Base-by-base conservation (phyloP, 352 stramenopile species). In the Phytophthora cajani region DNA sequence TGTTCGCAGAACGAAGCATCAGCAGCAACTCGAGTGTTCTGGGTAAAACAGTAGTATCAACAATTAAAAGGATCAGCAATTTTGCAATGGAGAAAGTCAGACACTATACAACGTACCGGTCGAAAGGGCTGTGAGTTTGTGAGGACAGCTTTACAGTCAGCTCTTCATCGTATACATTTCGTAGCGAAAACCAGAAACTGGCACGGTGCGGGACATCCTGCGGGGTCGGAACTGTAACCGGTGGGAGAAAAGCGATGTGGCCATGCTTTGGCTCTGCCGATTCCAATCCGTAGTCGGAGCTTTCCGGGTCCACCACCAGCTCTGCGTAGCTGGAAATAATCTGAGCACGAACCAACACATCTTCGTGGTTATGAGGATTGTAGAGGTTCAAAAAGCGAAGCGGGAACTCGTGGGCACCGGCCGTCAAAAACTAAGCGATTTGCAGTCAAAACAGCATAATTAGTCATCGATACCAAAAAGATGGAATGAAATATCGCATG, bases 151-250 rank as follows among this genome's bases (percentile, higher is more conserved):
- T 88, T 23, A 97, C 80, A 33, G 61, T 82, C 49, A 97, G 62
- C 19, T 94, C 88, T 80, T 95, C 87, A 52, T 97, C 90, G 68
- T 92, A 96, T 30, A 97, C 81, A 66, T 97, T 97, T 58, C 81
- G 84, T 21, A 97, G 47, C 17, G 85, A 91, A 66, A 95, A 93
- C 90, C 90, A 93, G 55, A 95, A 94, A 64, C 80, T 94, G 5
- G 82, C 80, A 52, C 80, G 84, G 19, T 89, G 71, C 2, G 69
- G 69, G 23, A 71, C 60, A 51, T 95, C 87, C 19, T 78, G 66
- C 12, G 75, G 69, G 23, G 88, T 84, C 21, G 90, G 90, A 6
- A 96, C 78, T 7, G 82, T 89, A 3, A 96, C 69, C 47, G 88
- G 87, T 38, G 88, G 84, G 14, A 97, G 71, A 36, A 89, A 94